Base-by-base conservation (phyloP, 768 basidiomycete genomes). In the Macrolepiota dolichaula region DNA sequence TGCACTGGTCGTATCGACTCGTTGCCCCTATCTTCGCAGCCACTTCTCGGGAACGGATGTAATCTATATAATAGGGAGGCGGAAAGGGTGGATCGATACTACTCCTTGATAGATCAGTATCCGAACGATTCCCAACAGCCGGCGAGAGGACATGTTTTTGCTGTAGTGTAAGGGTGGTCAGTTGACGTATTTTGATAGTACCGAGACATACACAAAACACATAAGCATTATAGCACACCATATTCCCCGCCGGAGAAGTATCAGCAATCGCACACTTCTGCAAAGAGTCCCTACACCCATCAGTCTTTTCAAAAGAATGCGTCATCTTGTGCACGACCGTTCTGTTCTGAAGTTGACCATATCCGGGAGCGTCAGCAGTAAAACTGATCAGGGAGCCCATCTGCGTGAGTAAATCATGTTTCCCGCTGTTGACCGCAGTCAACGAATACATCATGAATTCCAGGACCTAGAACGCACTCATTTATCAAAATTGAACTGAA, bases 371-470 rank as follows among this genome's bases (percentile, higher is more conserved):
- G 25, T 25, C 38, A 25, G 57, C 51, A 1, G 44, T 32, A 25
- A 59, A 59, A 11, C 35, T 40, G n/a, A 59, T 59, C 44, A 59
- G 42, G 15, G 57, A 59, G 17, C 36, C 19, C 50, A 59, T 51
- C 10, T 59, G 57, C 22, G 57, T 51, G 11, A 59, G 13, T 10
- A 50, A 50, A 15, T 59, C 57, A 37, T 59, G 57, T 17, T 40
- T 38, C 32, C 57, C 57, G 25, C 57, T 59, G 24, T 51, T 32
- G n/a, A 44, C 42, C 42, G 7, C 36, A 12, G 15, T 19, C 36
- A 15, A 38, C 38, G 13, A 37, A 12, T 38, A 13, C 19, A 4
- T n/a, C 22, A 11, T 13, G 35, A 25, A 17, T 37, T 22, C 37
- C 2, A 11, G 22, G 13, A 19, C 10, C 13, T 27, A 15, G 13